Conservation (phyloP, 768 basidiomycete genomes). For the Piloderma croceum region DNA sequence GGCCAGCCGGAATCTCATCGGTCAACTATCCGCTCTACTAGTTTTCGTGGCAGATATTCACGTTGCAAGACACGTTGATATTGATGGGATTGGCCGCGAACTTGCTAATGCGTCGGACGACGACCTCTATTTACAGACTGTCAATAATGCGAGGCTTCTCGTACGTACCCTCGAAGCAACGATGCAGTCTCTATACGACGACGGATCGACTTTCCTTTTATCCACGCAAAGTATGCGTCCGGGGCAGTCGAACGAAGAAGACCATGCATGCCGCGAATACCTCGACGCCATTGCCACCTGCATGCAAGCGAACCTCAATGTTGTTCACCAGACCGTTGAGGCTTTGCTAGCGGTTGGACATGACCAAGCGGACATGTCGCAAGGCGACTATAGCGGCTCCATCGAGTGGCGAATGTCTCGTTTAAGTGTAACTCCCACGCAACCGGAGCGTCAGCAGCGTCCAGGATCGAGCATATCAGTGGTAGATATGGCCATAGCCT, state of each 20-base stretch:
- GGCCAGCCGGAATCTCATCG: conserved; percentile 45
- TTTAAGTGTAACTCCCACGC: conserved; percentile 46
- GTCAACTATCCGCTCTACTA: conserved; percentile 54
- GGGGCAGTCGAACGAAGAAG: conserved; percentile 25
- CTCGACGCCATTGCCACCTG: conserved; percentile 47
- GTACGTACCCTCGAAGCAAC: conserved; percentile 66
- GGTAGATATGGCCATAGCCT: conserved; percentile 52
- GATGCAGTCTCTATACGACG: conserved; percentile 72
- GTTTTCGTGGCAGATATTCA: conserved; percentile 63
- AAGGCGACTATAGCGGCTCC: conserved; percentile 66
- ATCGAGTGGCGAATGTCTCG: conserved; percentile 77
- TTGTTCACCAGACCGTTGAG: conserved; percentile 56
- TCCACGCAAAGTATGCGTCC: conserved; percentile 47
- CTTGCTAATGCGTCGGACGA: conserved; percentile 36
- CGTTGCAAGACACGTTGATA: conserved; percentile 75
- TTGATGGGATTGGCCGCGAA: conserved; percentile 63
- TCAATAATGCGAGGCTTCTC: conserved; percentile 64
- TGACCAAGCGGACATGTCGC: conserved; percentile 64
- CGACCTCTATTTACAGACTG: conserved; percentile 55
- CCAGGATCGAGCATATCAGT: conserved; percentile 38
- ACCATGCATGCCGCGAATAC: conserved; percentile 35
- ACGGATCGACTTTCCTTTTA: conserved; percentile 54
- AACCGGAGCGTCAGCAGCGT: conserved; percentile 24
- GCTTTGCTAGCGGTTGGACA: conserved; percentile 59
- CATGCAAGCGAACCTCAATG: conserved; percentile 49